A percentile compares a stretch with the other conserved stretches of the same genome.
These are phyloP conservation scores for Endocalyx cinctus DNA, from an alignment of 2,329 filamentous ascomycete genomes.

Conservation along the genomic window DNA sequence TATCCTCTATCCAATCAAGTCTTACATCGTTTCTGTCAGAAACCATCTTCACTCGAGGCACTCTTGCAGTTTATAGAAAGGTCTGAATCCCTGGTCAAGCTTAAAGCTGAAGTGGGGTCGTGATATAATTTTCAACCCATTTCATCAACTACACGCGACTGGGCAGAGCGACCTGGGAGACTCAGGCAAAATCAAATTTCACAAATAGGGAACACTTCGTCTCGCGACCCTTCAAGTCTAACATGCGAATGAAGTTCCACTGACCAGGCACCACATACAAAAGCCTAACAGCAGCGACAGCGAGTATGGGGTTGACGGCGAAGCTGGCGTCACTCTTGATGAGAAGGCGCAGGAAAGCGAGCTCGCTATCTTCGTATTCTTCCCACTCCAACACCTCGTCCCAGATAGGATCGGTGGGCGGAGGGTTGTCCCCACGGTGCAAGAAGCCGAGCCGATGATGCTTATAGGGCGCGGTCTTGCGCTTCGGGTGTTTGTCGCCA, in stretches of 20 bases:
- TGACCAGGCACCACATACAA: slow-evolving; percentile 48
- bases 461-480: slow-evolving; percentile 57
- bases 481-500: slow-evolving; percentile 49
- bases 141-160: no score
- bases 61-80: no score
- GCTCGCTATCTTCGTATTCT: slow-evolving; percentile 61
- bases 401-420: slow-evolving; percentile 59
- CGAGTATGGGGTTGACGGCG: slow-evolving; percentile 57
- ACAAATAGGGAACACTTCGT: slow-evolving; percentile 59
- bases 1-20: no score
- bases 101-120: no score
- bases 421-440: slow-evolving; percentile 54
- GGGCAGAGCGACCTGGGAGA: no score
- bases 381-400: slow-evolving; percentile 64
- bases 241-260: slow-evolving; percentile 63
- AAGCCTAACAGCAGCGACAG: slow-evolving; percentile 56
- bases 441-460: slow-evolving; percentile 55
- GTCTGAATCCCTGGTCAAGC: no score
- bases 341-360: slow-evolving; percentile 59
- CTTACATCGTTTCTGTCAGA: no score
- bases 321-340: slow-evolving; percentile 65
- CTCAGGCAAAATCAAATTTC: slow-evolving; percentile 56
- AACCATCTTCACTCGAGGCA: no score
- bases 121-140: no score
- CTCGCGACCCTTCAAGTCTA: slow-evolving; percentile 61